Base-by-base conservation (phyloP, 2,329 filamentous ascomycete species). In the Venturia asperata region DNA sequence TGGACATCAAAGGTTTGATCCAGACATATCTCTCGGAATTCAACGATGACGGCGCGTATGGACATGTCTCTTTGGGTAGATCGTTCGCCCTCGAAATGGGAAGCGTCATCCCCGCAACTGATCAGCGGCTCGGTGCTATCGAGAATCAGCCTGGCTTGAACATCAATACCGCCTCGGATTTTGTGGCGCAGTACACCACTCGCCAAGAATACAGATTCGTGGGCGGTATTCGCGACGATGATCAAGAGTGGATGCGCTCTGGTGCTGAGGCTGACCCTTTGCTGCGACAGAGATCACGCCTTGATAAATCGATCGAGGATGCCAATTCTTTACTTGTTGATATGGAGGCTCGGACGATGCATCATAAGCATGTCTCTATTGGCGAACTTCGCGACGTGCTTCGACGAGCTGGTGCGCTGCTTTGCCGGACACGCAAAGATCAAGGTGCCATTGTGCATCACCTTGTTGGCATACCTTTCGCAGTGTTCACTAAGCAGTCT, bases 21-120 rank as follows among this genome's bases (percentile, higher is more conserved):
- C 94, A 83, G 74, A 97, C 94, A 0, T 97, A 99, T 73, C 82
- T 99, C 19, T 97, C 95, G 0, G 92, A 96, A 70, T 96, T 92
- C 70, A 89, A 95, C 67, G 92, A 97, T 69, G 91, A 96, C 69
- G 90, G 90, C 62, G 87, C 87, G 1, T 96, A 96, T 72, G 94
- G 92, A 0, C 92, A 97, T 74, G 87, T 97, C 67, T 93, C 92
- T 0, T 82, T 99, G 19, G 95, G 94, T 13, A 84, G 95, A 66
- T 97, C 94, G 0, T 96, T 99, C 75, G 94, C 94, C 17, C 79
- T 96, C 37, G 92, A 99, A 72, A 90, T 97, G 80, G 94, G 94
- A 3, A 90, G 91, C 10, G 81, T 88, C 19, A 91, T 99, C 65
- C 93, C 95, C 5, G 82, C 84, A 5, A 92, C 89, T 11, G 93